Base-by-base conservation (phyloP, 768 basidiomycete species). In the Tephrocybe rancida region DNA sequence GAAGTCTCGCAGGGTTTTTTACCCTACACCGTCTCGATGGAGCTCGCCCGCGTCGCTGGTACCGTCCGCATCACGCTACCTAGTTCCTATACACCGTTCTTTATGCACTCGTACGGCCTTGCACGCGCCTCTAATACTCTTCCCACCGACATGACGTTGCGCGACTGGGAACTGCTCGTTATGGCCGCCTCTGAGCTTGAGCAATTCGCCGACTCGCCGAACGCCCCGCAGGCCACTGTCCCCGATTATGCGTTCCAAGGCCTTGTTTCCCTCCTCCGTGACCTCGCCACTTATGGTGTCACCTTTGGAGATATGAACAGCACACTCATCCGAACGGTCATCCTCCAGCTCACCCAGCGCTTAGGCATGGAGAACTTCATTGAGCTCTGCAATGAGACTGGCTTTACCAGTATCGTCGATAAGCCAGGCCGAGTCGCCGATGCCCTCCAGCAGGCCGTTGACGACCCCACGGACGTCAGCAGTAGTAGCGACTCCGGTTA, bases 161-260 rank as follows among this genome's bases (percentile, higher is more conserved):
- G 66, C 6, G 82, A 85, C 34, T 80, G 82, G 72, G 76, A 77
- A 37, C 62, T 76, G 6, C 58, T 88, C 16, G 58, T 79, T 1
- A 73, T 72, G 25, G 75, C 78, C 6, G 72, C 78, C 3, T 61
- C 70, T 7, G 65, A 74, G 24, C 63, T 72, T 25, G 73, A 59
- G 65, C 11, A 69, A 70, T 5, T 52, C 60, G n/a, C 52, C 65
- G 6, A 58, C 68, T 16, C 64, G 61, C 8, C 67, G 62, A 32
- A 66, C 64, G 19, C 38, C 57, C 8, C 53, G 63, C 18, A 54
- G 3, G 14, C 52, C 10, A 10, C 53, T 10, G 42, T 71, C 6
- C 61, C 64, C 6, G 57, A 61, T 22, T 71, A 64, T 38, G 61
- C 71, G 5, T 80, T 74, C 62, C 57, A 64, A 11, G 77, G 77